A percentile compares a stretch with the other conserved stretches of the same genome.
These are phyloP conservation scores for Ogataea pini DNA, from an alignment of 805 yeast species.

Conservation along the genomic window DNA sequence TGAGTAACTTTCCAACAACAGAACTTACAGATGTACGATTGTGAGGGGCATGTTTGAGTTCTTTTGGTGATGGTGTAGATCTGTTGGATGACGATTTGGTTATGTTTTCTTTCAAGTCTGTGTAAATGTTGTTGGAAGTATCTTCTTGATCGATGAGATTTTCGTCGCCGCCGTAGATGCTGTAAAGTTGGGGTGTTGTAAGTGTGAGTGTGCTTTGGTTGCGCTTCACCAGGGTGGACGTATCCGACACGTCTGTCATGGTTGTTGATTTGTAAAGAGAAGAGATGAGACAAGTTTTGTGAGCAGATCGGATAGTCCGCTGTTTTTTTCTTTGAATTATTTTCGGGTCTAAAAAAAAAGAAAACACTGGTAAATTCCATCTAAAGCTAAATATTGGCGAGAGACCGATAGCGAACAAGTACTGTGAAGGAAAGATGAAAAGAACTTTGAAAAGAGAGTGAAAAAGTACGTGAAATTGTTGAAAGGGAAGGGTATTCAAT, in stretches of 20 bases:
- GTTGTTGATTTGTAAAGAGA: not conserved
- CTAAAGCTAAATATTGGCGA: slow-evolving; percentile 10
- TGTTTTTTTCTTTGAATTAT: not conserved
- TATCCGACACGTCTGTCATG: not conserved
- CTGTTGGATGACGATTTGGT: slow-evolving; percentile 10
- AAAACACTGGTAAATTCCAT: slow-evolving; percentile 1
- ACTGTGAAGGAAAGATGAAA: slow-evolving; percentile 9
- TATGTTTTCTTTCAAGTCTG: slow-evolving; percentile 16
- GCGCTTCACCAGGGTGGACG: slow-evolving; percentile 9
- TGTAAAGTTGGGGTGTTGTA: slow-evolving; percentile 31
- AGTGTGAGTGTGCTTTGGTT: slow-evolving; percentile 25
- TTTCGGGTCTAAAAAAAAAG: not conserved
- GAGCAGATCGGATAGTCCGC: not conserved
- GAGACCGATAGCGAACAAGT: slow-evolving; percentile 10
- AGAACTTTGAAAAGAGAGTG: slow-evolving; percentile 9
- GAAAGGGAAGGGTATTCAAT: slow-evolving; percentile 9
- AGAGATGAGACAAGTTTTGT: too few species aligned
- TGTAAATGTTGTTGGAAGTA: slow-evolving; percentile 21
- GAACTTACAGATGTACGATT: not conserved
- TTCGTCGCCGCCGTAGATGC: slow-evolving; percentile 29
- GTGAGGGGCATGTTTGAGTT: not conserved
- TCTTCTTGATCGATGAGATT: slow-evolving; percentile 24
- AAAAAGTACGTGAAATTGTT: slow-evolving; percentile 8
- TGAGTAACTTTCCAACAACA: slow-evolving; percentile 9
- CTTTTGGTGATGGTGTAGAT: not conserved